Base-by-base conservation (phyloP, 805 yeast genomes). In the Ogataea trehaloabstinens region DNA sequence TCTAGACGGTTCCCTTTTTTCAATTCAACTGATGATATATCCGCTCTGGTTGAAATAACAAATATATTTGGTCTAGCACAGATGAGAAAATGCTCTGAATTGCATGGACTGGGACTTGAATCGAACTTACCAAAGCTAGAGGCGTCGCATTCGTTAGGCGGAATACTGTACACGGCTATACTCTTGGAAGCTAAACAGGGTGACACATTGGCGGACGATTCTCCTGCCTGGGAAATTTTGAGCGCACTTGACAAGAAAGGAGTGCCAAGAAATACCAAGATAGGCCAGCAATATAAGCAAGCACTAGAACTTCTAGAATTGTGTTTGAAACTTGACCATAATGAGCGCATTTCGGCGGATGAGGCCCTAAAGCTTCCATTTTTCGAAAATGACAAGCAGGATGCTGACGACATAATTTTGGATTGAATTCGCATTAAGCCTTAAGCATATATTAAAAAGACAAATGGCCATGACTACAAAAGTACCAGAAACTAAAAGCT, bases 1-100 rank as follows among this genome's bases (percentile, higher is more conserved):
- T 61, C 86, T 2, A 70, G 93, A 51, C 71, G 95, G 52, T 91
- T 90, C 61, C 98, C 99, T 4, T 83, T 93, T 55, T 93, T 93
- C 68, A 88, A 88, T 56, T 89, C 97, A 2, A 80, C 86, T 5
- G 98, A 91, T 62, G 99, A 93, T 58, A 79, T 81, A 2, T 98
- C 93, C 53, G 96, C 98, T 0, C 60, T 91, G 35, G 74, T 90
- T 24, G 99, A 93, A 58, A 68, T 91, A 24, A 80, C 95, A 0
- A 68, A 82, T 2, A 70, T 93, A 2, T 90, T 86, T 64, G 99
- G 99, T 3, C 60, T 74, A 34, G 76, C 74, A 8, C 78, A 76
- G 47, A 72, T 93, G 76, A 78, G 78, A 46, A 76, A 78, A 45
- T 80, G 89, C 52, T 95, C 97, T 5, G 74, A 76, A 41, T 60